Base-by-base conservation (phyloP, 345 rosid species). In the Crucihimalaya himalaica region DNA sequence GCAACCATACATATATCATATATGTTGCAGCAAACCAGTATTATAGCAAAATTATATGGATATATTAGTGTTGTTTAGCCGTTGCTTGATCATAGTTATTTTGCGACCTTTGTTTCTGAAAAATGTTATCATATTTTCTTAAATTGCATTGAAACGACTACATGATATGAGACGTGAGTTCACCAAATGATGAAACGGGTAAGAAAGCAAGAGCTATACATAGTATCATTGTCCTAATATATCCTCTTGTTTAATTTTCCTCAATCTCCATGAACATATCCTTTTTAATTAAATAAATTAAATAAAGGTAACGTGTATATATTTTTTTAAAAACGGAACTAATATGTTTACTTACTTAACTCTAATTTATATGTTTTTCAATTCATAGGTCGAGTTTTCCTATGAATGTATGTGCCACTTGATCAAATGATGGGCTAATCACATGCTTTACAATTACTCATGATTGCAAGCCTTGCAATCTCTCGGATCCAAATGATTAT, bases 381-480 rank as follows among this genome's bases (percentile, higher is more conserved):
- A 35, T 9, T 35, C 10, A 10, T 35, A 43, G 45, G 13, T 39
- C n/a, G 45, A 39, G 15, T 13, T 40, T 14, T 40, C 46, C 8
- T 40, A 35, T 5, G 16, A 14, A 40, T 14, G 14, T 40, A 40
- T 70, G 51, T 39, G 39, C 52, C 76, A 64, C 80, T 57, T 77
- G 72, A 71, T 77, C 42, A 16, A 57, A 77, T 77, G 80, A 77
- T 77, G 72, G 50, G 48, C 72, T 77, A 77, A 77, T 77, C 76
- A 77, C 80, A 77, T 77, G 80, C 80, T 63, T 70, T 77, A 62
- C 39, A 28, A 64, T 55, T 23, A 42, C 68, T 71, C 71, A 71
- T 77, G 67, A 77, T 77, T 77, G 67, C 76, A 70, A 70, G 35
- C 18, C 67, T 23, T 37, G 61, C 78, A 48, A 66, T 67, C 74